Base-by-base conservation (phyloP, 225 moss, liverwort and hornwort species). In the Anthoceros angustus region DNA sequence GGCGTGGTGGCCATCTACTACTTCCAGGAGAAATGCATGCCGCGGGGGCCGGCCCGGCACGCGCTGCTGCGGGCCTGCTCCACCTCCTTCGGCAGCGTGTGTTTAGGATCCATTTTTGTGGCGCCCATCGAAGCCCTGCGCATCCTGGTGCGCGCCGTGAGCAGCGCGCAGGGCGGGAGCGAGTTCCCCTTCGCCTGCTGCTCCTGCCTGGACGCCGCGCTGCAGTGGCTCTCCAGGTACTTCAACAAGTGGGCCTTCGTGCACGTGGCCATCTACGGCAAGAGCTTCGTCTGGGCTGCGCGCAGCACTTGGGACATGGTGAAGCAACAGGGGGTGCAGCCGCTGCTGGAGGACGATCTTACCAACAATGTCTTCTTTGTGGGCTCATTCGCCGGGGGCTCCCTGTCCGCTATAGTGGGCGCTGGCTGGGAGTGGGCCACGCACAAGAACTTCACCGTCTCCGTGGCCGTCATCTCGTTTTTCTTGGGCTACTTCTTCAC, bases 201-300 rank as follows among this genome's bases (percentile, higher is more conserved):
- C 65, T 78, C 83, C 41, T 92, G 92, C 73, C 80, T 84, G 46
- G 74, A 89, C n/a, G 75, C 78, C 67, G 70, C 80, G 65, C 78
- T 83, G 48, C 77, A 84, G 7, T 71, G 69, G 63, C 69, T 87
- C 0, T 86, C 86, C 40, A 77, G 70, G 8, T 86, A 89, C 74
- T 89, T 92, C 78, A 98, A 98, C 84, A 98, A 81, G 73, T 80
- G 89, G 89, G 98, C 89, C 39, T 98, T 85, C 42, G 88, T 98
- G 39, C 80, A 95, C 91, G 89, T 98, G 24, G 91, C 90, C 41
- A 62, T 98, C 6, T 80, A 86, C 66, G 81, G 81, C 4, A 84
- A 71, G 69, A 92, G 84, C 63, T 89, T 89, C 67, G 70, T 98
- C 69, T 86, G 73, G 72, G 85, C 95, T 42, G 82, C 95, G 10